phyloP scores from a whole-genome alignment of 148 eudicot genomes.

The Nyssa sinensis region DNA sequence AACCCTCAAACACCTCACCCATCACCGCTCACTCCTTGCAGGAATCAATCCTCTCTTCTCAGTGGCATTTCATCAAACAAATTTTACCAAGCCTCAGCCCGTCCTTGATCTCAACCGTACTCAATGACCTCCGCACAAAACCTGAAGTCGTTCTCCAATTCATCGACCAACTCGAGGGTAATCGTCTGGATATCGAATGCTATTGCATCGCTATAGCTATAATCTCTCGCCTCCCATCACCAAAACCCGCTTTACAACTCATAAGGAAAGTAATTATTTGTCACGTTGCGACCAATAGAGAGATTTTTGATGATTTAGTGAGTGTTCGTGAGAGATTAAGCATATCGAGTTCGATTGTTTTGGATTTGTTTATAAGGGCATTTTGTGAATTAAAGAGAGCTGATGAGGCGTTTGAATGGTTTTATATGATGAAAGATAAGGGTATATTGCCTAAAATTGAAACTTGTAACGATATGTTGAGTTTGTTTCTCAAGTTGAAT shows the following conservation, averaged over 20 bases:
- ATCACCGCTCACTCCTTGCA: constrained; percentile 19
- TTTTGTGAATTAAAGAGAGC: constrained; percentile 52
- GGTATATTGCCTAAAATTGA: constrained; percentile 45
- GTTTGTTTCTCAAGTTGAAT: constrained; percentile 47
- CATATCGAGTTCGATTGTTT: constrained; percentile 32
- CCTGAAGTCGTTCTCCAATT: constrained; percentile 41
- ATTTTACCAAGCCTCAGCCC: constrained; percentile 32
- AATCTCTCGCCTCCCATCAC: constrained; percentile 34
- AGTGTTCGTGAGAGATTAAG: constrained; percentile 34
- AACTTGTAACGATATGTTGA: constrained; percentile 62
- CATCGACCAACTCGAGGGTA: constrained; percentile 25
- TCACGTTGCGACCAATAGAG: constrained; percentile 8
- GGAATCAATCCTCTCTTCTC: constrained; percentile 36
- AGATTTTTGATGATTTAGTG: constrained; percentile 35
- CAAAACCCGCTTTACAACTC: constrained; percentile 37
- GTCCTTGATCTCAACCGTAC: constrained; percentile 31
- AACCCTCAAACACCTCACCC: constrained; percentile 5
- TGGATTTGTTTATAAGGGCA: constrained; percentile 48
- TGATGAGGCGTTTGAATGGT: constrained; percentile 49
- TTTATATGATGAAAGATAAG: constrained; percentile 48
- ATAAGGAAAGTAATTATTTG: constrained; percentile 27
- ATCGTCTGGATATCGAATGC: constrained; percentile 24
- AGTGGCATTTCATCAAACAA: constrained; percentile 74
- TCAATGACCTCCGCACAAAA: constrained; percentile 41
- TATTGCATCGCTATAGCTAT: constrained; percentile 44